These are phyloP conservation scores for Mortierella sp. DNA, from an alignment of 371 early-diverging fungal species.

Conservation along the genomic window DNA sequence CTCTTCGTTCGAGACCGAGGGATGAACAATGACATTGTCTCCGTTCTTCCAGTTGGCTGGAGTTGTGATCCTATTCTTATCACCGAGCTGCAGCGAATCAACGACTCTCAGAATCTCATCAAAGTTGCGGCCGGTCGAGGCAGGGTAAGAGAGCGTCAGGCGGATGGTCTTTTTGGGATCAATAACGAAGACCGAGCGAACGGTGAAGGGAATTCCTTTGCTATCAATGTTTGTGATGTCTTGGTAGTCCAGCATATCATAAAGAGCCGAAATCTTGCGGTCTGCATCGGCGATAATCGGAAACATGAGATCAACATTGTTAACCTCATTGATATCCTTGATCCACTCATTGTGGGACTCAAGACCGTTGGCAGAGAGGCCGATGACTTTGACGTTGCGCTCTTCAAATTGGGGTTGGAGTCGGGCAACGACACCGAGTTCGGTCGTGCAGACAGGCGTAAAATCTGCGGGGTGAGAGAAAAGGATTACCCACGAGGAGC, in stretches of 20 bases:
- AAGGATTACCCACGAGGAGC: constrained; percentile 74
- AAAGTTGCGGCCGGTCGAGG: constrained; percentile 61
- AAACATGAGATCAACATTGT: too few relatives aligned
- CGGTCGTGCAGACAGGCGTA: too few relatives aligned
- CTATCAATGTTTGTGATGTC: constrained; percentile 90
- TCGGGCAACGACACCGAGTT: too few relatives aligned
- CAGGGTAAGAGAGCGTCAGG: constrained; percentile 74
- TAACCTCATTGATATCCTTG: too few relatives aligned
- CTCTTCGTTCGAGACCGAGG: constrained; percentile 65
- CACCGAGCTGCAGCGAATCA: constrained; percentile 92
- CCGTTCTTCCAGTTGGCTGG: too few relatives aligned
- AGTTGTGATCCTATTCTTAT: constrained; percentile 61
- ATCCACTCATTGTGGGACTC: constrained; percentile 3
- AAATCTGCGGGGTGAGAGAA: too few relatives aligned
- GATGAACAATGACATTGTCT: too few relatives aligned
- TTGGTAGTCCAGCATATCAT: constrained; percentile 96
- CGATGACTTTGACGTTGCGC: constrained; percentile 92
- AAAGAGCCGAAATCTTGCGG: constrained; percentile 85
- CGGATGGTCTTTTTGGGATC: constrained; percentile 69
- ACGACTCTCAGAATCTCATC: constrained; percentile 93
- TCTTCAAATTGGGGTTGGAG: constrained; percentile 78
- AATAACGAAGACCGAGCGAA: constrained; percentile 94
- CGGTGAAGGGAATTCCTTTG: constrained; percentile 93
- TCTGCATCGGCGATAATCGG: constrained; percentile 95
- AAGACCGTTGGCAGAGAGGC: constrained; percentile 90